A percentile compares a stretch with the other conserved stretches of the same genome.
Evolutionary conservation across 2,329 filamentous ascomycete species (phyloP).

Genomic region (Aspergillus ochraceus): DNA sequence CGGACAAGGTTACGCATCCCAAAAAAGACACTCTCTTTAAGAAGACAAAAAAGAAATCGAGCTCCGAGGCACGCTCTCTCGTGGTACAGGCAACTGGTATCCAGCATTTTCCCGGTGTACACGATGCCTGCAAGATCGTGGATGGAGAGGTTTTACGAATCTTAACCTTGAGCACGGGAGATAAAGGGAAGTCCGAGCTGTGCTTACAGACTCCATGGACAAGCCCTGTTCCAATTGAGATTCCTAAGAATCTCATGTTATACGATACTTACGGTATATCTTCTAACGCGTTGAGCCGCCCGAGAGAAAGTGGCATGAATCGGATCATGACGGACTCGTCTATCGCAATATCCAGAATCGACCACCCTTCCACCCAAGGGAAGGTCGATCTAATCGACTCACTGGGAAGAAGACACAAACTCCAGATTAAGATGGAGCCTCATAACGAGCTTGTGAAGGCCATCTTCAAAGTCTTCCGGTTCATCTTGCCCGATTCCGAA

Average conservation of each 20-base stretch:
- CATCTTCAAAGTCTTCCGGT: constrained; percentile 62
- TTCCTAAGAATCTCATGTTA: constrained; percentile 59
- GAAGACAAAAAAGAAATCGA: constrained; percentile 24
- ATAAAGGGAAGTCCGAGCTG: constrained; percentile 64
- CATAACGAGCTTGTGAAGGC: constrained; percentile 61
- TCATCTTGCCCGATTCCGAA: constrained; percentile 60
- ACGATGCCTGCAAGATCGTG: constrained; percentile 70
- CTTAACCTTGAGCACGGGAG: constrained; percentile 66
- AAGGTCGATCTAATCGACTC: constrained; percentile 66
- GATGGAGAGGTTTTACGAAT: constrained; percentile 69
- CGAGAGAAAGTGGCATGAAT: constrained; percentile 54
- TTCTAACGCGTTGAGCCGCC: constrained; percentile 52
- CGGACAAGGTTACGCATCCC: constrained; percentile 45
- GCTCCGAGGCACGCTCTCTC: constrained; percentile 24
- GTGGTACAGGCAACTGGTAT: constrained; percentile 45
- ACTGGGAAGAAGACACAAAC: constrained; percentile 62
- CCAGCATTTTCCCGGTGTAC: constrained; percentile 64
- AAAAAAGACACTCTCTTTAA: constrained; percentile 28
- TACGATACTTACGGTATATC: constrained; percentile 63
- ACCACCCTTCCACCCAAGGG: constrained; percentile 60
- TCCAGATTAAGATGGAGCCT: constrained; percentile 68
- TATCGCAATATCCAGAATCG: constrained; percentile 51
- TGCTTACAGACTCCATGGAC: constrained; percentile 77
- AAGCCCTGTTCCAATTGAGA: constrained; percentile 63
- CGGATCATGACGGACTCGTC: constrained; percentile 47